A percentile compares a stretch with the other conserved stretches of the same genome.
phyloP scores from a whole-genome alignment of 495 filamentous ascomycete genomes.

The Staphylotrichum tortipilum region DNA sequence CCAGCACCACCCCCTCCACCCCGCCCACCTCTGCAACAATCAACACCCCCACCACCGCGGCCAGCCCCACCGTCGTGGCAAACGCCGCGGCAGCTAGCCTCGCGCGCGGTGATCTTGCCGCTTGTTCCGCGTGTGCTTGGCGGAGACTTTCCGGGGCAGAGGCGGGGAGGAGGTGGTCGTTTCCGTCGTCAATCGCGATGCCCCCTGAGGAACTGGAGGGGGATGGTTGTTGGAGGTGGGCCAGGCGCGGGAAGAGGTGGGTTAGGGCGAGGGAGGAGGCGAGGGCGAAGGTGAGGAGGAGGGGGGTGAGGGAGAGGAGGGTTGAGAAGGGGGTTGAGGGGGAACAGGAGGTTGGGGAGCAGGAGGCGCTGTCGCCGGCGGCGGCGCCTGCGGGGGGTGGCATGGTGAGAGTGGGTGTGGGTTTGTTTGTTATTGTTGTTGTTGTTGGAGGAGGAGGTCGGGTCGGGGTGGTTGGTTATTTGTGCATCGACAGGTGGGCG shows the following conservation, averaged over 20 bases:
- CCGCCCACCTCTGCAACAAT: slow-evolving; percentile 76
- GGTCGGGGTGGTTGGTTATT: neutral
- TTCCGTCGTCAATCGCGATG: slow-evolving; percentile 27
- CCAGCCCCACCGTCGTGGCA: slow-evolving; percentile 61
- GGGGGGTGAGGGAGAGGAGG: slow-evolving; percentile 33
- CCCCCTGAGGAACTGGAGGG: neutral
- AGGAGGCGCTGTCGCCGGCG: slow-evolving; percentile 7
- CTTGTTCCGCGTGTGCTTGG: slow-evolving; percentile 43
- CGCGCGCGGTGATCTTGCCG: slow-evolving; percentile 35
- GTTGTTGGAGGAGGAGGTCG: neutral
- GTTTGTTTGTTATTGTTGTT: neutral
- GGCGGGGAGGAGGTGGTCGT: slow-evolving; percentile 45
- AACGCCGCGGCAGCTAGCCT: slow-evolving; percentile 55
- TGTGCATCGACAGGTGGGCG: neutral
- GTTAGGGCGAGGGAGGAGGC: slow-evolving; percentile 48
- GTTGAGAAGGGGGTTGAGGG: slow-evolving; percentile 19
- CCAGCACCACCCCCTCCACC: slow-evolving; percentile 50
- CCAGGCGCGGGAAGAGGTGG: slow-evolving; percentile 57
- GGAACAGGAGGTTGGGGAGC: slow-evolving; percentile 22
- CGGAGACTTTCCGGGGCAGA: slow-evolving; percentile 42
- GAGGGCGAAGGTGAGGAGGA: slow-evolving; percentile 53
- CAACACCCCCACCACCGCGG: slow-evolving; percentile 63
- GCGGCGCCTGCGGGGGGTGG: neutral
- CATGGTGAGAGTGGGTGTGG: slow-evolving; percentile 1
- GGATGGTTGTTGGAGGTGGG: slow-evolving; percentile 22